Evolutionary conservation across 1,139 yeast genomes (phyloP), one percentile per base, ranked within the genome.

Genomic region (Protomyces pachydermus): DNA sequence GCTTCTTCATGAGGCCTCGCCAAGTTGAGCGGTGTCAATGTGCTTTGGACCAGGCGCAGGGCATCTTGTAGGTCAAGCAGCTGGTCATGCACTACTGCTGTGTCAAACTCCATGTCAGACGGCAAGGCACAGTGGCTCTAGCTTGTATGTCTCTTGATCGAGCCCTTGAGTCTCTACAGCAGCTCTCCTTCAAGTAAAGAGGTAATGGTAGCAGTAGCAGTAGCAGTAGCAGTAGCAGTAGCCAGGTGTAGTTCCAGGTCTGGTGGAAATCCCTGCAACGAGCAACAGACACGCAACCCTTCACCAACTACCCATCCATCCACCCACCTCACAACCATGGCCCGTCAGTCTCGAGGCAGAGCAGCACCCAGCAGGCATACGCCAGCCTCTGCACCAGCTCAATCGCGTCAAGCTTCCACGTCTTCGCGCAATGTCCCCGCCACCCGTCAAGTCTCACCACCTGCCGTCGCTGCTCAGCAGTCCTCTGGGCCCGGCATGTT

Each of bases 401-500:
- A 95, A 79, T 81, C 87, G 39, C 88, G 93, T 34, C 86, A 85
- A 73, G 86, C 95, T 61, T 85, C 88, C 73, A 83, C 93, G 65
- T 86, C 88, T 56, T 84, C 87, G 55, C 69, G 67, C 69, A 58
- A 58, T 58, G 54, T 70, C 75, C 71, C 71, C 73, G 67, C 48
- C 35, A 69, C 39, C 32, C 63, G 25, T 75, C 81, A 62, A 76
- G 71, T 75, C 14, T 72, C 72, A 23, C 73, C 74, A 56, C 77
- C 79, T 28, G 81, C 80, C 50, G 74, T 80, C 42, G 77, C 81
- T 35, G 75, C 74, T 45, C 78, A 79, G 61, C 82, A 78, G 67
- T 80, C 81, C 64, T 82, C 79, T 74, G 88, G 84, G 75, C 98
- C 98, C 61, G 97, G 98, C 71, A 74, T 93, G 75, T 91, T 93